Conservation (phyloP, 2,329 filamentous ascomycete species). For the Pezicula rhizophila region DNA sequence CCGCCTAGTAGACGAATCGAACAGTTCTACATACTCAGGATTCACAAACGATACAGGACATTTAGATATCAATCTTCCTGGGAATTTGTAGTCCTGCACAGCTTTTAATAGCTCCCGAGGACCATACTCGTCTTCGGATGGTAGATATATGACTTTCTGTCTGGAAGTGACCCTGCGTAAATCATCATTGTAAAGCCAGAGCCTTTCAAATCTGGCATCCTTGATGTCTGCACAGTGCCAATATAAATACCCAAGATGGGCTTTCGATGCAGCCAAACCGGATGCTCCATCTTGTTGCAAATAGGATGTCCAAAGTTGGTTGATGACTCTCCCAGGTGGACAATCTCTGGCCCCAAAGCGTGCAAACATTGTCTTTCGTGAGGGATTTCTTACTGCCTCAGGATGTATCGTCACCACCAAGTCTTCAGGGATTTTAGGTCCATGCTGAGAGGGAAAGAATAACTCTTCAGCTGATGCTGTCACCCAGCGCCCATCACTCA, state of each 20-base stretch:
- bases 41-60: constrained; percentile 10
- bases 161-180: neutral
- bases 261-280: constrained; percentile 6
- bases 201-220: constrained; percentile 2
- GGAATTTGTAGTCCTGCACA: neutral
- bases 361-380: constrained; percentile 7
- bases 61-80: neutral
- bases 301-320: constrained; percentile 4
- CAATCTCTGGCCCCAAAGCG: constrained; percentile 2
- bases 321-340: constrained; percentile 1
- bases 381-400: neutral
- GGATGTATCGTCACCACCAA: constrained; percentile 5
- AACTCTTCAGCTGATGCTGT: neutral
- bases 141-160: constrained; percentile 8
- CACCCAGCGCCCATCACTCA: constrained; percentile 9
- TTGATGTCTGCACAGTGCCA: constrained; percentile 5
- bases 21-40: constrained; percentile 6
- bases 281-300: neutral
- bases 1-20: constrained; percentile 2
- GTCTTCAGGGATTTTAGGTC: constrained; percentile 7
- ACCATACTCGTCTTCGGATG: constrained; percentile 9
- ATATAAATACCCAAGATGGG: constrained; percentile 13
- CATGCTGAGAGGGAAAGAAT: constrained; percentile 4
- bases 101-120: constrained; percentile 12
- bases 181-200: constrained; percentile 10